These are phyloP conservation scores for Solanum corneliomulleri DNA, from an alignment of 257 asterid genomes.

Conservation along the genomic window DNA sequence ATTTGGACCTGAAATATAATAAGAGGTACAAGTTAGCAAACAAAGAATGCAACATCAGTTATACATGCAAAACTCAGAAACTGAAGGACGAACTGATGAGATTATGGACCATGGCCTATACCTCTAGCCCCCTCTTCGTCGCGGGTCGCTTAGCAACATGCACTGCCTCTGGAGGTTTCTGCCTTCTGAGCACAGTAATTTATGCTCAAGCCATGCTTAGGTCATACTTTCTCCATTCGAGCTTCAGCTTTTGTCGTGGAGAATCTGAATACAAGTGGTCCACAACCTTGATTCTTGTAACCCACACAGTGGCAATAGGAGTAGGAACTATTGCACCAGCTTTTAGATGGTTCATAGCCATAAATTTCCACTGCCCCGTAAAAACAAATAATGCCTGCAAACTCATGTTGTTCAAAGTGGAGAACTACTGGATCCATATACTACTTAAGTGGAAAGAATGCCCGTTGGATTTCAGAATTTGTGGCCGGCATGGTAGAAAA, in stretches of 20 bases:
- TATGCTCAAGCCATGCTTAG: conserved; percentile 60
- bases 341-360: conserved; percentile 50
- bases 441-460: conserved; percentile 37
- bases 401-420: conserved; percentile 19
- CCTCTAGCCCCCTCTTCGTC: conserved; percentile 74
- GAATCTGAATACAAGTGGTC: conserved; percentile 84
- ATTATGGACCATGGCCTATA: conserved; percentile 93
- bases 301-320: conserved; percentile 47
- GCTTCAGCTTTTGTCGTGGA: conserved; percentile 52
- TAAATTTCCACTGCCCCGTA: conserved; percentile 50
- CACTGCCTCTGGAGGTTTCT: conserved; percentile 68
- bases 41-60: conserved; percentile 19
- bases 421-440: conserved; percentile 47
- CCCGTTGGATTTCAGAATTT: conserved; percentile 35
- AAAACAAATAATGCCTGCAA: conserved; percentile 8
- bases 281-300: conserved; percentile 33
- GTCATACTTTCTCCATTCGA: conserved; percentile 32
- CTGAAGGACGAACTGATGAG: conserved; percentile 43
- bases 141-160: conserved; percentile 64
- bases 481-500: conserved; percentile 31
- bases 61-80: conserved; percentile 14
- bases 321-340: conserved; percentile 71
- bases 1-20: conserved; percentile 39
- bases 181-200: conserved; percentile 38
- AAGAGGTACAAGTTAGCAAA: conserved; percentile 25